A percentile compares a stretch with the other conserved stretches of the same genome.
Conservation (phyloP, 1,139 yeast species). For the Blastobotrys illinoisensis region DNA sequence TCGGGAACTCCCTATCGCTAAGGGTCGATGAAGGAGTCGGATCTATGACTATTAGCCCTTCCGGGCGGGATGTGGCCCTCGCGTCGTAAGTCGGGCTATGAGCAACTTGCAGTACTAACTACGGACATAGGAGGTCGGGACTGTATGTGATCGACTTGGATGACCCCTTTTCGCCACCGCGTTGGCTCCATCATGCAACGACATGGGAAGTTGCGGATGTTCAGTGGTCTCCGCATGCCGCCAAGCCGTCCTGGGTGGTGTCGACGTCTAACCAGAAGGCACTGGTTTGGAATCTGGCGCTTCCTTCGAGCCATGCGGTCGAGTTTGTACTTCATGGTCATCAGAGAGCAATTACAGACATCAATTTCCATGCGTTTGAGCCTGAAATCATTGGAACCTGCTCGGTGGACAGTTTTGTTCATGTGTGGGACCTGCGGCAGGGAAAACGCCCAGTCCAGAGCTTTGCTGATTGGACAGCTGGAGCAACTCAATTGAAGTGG, state of each 20-base stretch:
- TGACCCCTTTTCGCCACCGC: conserved; percentile 91
- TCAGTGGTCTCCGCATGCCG: conserved; percentile 91
- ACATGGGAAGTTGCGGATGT: conserved; percentile 99
- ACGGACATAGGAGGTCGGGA: conserved; percentile 54
- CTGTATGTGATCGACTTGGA: conserved; percentile 85
- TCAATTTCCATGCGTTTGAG: conserved; percentile 80
- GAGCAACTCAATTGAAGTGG: conserved; percentile 95
- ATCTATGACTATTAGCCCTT: conserved; percentile 88
- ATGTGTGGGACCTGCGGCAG: conserved; percentile 85
- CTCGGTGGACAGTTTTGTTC: conserved; percentile 80
- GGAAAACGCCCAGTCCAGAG: conserved; percentile 65
- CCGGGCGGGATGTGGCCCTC: conserved; percentile 86
- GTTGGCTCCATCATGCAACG: conserved; percentile 87
- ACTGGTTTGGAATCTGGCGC: conserved; percentile 81
- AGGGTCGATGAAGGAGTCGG: conserved; percentile 91
- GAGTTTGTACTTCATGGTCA: conserved; percentile 86
- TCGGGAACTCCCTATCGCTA: conserved; percentile 52
- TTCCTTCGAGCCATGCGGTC: conserved; percentile 73
- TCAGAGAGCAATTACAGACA: conserved; percentile 89
- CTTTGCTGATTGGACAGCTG: conserved; percentile 92
- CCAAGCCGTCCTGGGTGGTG: conserved; percentile 84
- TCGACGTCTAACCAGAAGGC: conserved; percentile 96
- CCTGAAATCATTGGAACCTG: conserved; percentile 93
- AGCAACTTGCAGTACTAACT: background rate
- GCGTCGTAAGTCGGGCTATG: conserved; percentile 50